A percentile compares a stretch with the other conserved stretches of the same genome.
Conservation (phyloP, 345 rosid genomes). For the Arabidopsis arenosa region DNA sequence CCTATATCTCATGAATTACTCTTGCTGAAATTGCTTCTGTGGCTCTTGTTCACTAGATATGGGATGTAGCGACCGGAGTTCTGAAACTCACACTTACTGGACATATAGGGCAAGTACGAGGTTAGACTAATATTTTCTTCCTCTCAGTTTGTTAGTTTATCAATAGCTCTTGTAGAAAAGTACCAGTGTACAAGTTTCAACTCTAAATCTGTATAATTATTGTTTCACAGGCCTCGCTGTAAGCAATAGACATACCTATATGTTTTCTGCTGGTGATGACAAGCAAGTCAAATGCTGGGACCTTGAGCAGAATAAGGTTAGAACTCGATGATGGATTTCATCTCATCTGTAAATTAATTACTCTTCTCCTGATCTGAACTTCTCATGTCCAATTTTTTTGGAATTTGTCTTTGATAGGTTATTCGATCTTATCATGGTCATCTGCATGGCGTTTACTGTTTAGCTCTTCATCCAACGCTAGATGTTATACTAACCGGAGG, state of each 20-base stretch:
- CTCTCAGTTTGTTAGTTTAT: constrained; percentile 26
- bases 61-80: constrained; percentile 93
- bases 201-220: neutral
- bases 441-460: constrained; percentile 88
- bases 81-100: constrained; percentile 90
- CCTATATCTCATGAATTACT: neutral
- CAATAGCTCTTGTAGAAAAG: constrained; percentile 4
- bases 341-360: constrained; percentile 3
- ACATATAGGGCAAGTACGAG: constrained; percentile 91
- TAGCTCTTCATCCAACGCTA: constrained; percentile 91
- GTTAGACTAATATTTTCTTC: constrained; percentile 42
- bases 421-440: constrained; percentile 95
- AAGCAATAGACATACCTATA: constrained; percentile 81
- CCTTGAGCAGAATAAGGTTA: constrained; percentile 95
- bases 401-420: constrained; percentile 52
- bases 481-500: constrained; percentile 92
- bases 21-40: constrained; percentile 19
- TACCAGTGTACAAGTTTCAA: neutral
- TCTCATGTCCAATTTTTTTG: constrained; percentile 2
- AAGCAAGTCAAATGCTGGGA: constrained; percentile 99
- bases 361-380: constrained; percentile 9
- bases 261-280: constrained; percentile 96
- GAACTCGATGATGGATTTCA: constrained; percentile 22
- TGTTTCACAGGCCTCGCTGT: constrained; percentile 80
- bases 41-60: constrained; percentile 58